Percentiles rank a stretch among this genome's conserved stretches.
Conservation (phyloP, 352 stramenopile genomes). For the Elongisporangium senticosum region DNA sequence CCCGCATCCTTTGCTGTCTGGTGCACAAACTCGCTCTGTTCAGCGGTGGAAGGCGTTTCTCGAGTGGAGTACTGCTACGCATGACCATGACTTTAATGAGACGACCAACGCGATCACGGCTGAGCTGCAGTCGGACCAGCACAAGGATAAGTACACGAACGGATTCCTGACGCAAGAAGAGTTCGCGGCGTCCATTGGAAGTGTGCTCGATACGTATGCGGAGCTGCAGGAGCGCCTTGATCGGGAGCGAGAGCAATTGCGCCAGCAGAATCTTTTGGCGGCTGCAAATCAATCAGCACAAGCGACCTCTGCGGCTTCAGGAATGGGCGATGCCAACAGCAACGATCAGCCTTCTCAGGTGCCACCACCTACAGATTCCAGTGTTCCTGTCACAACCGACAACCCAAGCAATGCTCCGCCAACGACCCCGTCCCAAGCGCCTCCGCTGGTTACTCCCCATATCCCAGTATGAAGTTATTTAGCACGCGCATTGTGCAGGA, state of each 20-base stretch:
- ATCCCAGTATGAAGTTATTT: not conserved
- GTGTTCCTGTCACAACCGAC: not conserved
- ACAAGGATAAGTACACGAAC: conserved; percentile 34
- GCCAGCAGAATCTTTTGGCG: not conserved
- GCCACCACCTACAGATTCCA: no score
- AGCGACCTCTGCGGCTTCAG: not conserved
- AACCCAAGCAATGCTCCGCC: not conserved
- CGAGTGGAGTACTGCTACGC: conserved; percentile 39
- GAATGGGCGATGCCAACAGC: not conserved
- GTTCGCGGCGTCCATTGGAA: conserved; percentile 26
- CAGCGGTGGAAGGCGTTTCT: conserved; percentile 61
- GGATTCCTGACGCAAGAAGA: conserved; percentile 54
- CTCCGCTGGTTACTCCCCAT: no score
- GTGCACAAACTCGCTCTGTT: conserved; percentile 10
- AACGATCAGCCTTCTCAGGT: no score
- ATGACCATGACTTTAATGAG: conserved; percentile 38
- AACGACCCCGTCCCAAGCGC: not conserved
- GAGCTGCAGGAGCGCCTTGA: conserved; percentile 30
- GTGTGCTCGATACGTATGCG: conserved; percentile 34
- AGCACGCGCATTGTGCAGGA: not conserved
- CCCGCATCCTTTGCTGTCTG: conserved; percentile 9
- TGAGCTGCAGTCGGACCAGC: conserved; percentile 40
- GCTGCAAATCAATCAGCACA: not conserved
- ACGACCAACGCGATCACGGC: conserved; percentile 44
- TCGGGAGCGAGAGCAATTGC: conserved; percentile 5